Conservation (phyloP, 306 rosid species). For the Inga oerstediana region DNA sequence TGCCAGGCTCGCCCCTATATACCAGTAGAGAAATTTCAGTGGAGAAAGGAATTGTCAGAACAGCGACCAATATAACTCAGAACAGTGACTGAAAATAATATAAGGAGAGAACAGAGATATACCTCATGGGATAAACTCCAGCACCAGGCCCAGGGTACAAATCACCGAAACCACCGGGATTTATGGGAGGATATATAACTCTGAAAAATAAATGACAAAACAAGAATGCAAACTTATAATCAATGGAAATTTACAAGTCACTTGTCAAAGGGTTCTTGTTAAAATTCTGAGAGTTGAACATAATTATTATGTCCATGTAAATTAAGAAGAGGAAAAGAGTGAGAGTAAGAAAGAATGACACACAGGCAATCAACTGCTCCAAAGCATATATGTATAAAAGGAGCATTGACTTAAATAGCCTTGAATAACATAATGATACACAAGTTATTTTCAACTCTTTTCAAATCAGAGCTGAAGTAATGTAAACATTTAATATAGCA, state of each 20-base stretch:
- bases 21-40: not conserved
- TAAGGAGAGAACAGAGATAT: not conserved
- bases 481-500: not conserved
- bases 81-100: not conserved
- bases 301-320: not conserved
- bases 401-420: not conserved
- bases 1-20: slow-evolving; percentile 49
- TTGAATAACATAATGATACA: not conserved
- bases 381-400: not conserved
- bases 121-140: slow-evolving; percentile 62
- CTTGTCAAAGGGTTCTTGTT: not conserved
- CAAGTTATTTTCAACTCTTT: too few species aligned
- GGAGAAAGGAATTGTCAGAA: not conserved
- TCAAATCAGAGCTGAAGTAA: not conserved
- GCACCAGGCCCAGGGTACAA: slow-evolving; percentile 68
- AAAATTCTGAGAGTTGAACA: not conserved
- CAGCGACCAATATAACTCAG: not conserved
- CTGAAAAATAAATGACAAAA: slow-evolving; percentile 31
- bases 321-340: not conserved
- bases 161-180: slow-evolving; percentile 53
- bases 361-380: not conserved
- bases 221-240: not conserved
- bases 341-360: not conserved
- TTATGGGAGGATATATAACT: slow-evolving; percentile 45
- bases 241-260: not conserved